phyloP scores from a whole-genome alignment of 352 stramenopile species.

The Phytophthora pseudosyringae region DNA sequence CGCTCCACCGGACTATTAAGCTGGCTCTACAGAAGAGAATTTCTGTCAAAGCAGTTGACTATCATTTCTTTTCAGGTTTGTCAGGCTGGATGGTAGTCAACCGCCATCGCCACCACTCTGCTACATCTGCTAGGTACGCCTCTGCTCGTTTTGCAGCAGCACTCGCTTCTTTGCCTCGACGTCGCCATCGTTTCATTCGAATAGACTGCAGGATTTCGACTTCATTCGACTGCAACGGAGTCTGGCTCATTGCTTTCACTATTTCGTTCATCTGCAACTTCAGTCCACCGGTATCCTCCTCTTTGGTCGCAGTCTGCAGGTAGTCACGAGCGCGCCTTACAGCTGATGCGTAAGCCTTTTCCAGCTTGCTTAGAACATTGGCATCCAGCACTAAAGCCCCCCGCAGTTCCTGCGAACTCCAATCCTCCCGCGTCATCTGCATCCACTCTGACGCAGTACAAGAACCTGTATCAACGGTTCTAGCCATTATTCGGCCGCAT shows the following conservation, averaged over 20 bases:
- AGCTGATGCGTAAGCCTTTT: constrained; percentile 27
- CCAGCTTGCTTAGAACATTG: constrained; percentile 40
- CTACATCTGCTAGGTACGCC: constrained; percentile 42
- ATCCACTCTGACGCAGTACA: constrained; percentile 49
- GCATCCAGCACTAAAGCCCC: constrained; percentile 54
- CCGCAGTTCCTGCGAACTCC: constrained; percentile 42
- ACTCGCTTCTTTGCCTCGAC: constrained; percentile 16
- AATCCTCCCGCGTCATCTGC: constrained; percentile 62
- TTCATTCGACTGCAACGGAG: constrained; percentile 5
- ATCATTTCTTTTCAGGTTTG: constrained; percentile 18
- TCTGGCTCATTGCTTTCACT: constrained; percentile 32
- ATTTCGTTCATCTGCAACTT: constrained; percentile 43
- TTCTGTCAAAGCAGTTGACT: neutral
- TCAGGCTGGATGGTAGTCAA: neutral
- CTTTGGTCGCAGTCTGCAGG: neutral
- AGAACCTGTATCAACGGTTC: neutral
- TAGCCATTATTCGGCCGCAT: constrained; percentile 18
- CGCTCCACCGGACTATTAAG: constrained; percentile 58
- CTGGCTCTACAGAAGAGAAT: neutral
- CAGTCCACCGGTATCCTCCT: constrained; percentile 4
- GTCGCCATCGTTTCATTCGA: constrained; percentile 28
- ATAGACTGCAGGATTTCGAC: constrained; percentile 23
- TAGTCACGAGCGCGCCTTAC: constrained; percentile 29
- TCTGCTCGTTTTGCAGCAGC: constrained; percentile 22
- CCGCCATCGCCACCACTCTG: constrained; percentile 64